Conservation (phyloP, 2,329 filamentous ascomycete genomes). For the Hypoxylon sp. region DNA sequence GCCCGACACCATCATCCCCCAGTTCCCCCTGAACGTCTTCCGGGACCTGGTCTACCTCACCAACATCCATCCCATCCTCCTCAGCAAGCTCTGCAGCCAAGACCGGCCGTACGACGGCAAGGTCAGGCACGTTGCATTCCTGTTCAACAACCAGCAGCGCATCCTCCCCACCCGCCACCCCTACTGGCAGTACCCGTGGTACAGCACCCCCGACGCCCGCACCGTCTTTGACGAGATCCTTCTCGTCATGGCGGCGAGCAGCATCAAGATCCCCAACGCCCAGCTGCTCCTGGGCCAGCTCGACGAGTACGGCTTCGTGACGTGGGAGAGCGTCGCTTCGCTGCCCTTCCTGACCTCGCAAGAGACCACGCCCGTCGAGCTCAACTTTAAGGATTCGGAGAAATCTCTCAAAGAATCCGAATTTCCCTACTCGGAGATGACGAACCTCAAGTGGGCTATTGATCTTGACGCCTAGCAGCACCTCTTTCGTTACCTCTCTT, state of each 20-base stretch:
- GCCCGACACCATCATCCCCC: not conserved
- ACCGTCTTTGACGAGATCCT: not conserved
- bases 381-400: not conserved
- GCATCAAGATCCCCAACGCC: not conserved
- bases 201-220: not conserved
- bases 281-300: not conserved
- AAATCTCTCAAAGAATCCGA: not conserved
- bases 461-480: not conserved
- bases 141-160: not conserved
- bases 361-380: not conserved
- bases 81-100: conserved; percentile 2
- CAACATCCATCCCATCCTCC: conserved; percentile 1
- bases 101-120: conserved; percentile 1
- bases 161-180: not conserved
- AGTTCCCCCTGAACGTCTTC: not conserved
- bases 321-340: not conserved
- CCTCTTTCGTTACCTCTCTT: not conserved
- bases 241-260: conserved; percentile 1
- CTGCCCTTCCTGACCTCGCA: not conserved
- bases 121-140: not conserved
- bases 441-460: not conserved
- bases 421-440: not conserved
- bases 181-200: not conserved
- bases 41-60: not conserved
- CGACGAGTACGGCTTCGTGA: conserved; percentile 1